Evolutionary conservation across 2,329 filamentous ascomycete genomes (phyloP), one percentile per base, ranked within the genome.

Genomic region (Alternaria sp.): DNA sequence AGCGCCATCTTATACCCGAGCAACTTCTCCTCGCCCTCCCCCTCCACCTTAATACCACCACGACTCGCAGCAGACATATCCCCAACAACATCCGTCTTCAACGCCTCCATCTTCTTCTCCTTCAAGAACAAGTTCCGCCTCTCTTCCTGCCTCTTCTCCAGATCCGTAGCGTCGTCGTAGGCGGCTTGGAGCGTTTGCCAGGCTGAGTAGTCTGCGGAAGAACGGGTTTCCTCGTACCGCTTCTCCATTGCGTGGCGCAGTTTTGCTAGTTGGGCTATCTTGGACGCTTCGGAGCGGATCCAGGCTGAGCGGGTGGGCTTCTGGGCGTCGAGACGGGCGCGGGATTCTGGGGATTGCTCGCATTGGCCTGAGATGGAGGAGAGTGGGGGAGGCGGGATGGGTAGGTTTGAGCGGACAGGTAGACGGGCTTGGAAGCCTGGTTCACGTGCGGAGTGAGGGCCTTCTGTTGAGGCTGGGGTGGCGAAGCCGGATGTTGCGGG

Each of bases 1-100:
- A 69, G 20, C 58, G 70, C 71, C 71, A 72, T 70, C 30, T 59
- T 26, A 11, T 50, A 65, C 1, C 71, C 67, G 2, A 72, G 33
- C 50, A 72, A 9, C 20, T 55, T 55, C 6, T 62, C 63, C 12
- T 33, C 14, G 0, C 14, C 30, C 15, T 37, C 33, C 1, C 15
- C 33, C 4, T n/a, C 15, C 4, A n/a, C 33, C 7, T 2, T 0
- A 1, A 4, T 2, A 37, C 4, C 8, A 37, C 8, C 15, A 37
- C 28, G 18, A 14, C 43, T 20, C 5, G 28, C 55, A 28, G 30
- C 4, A 8, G 60, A 58, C 18, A 56, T 64, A 57, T 71, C 67
- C 6, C 26, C 53, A 2, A 3, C 23, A 1, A n/a, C 4, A 33
- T 53, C 56, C 0, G 64, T 70, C 8, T 47, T 60, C 69, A 71